Base-by-base conservation (phyloP, 306 rosid species). In the Hippophae tibetana region DNA sequence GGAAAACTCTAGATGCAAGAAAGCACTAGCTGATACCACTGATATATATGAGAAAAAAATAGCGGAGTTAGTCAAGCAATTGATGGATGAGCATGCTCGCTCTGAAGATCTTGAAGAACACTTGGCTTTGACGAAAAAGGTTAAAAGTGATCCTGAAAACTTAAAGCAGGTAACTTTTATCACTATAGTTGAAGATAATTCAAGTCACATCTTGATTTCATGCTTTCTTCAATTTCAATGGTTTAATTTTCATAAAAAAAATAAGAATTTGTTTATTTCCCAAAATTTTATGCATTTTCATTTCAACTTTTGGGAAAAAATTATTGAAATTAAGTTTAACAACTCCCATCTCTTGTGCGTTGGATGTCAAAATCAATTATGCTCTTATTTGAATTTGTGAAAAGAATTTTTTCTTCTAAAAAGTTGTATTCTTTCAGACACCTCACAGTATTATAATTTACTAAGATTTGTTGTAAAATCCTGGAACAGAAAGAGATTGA, bases 31-130 rank as follows among this genome's bases (percentile, higher is more conserved):
- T 1, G 80, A 78, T 52, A 62, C 83, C 50, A 70, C 82, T 47
- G 66, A 75, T 75, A 70, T 74, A 62, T 71, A 78, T 56, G 78
- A 84, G 79, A 73, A 73, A 14, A 76, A 76, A 73, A 61, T 80
- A 59, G 58, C 64, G 11, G 80, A 75, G 47, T 60, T 84, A 54
- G 67, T 56, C 51, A 65, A 80, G 63, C 82, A 78, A 66, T 38
- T 78, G 57, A 71, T 72, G 62, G 76, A 78, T 67, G 74, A 84
- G 63, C 68, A 46, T 8, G 57, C 60, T 60, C 66, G 8, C 43
- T 62, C 51, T 61, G 63, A 75, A 56, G 72, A 54, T 68, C 62
- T 71, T 2, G 70, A 72, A 56, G 70, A 78, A 75, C 84, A 80
- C 58, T 61, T 80, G 66, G 76, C 65, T 70, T 67, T 47, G 62